A percentile compares a stretch with the other conserved stretches of the same genome.
These are phyloP conservation scores for Hippophae tibetana DNA, from an alignment of 306 rosid species.

Conservation along the genomic window DNA sequence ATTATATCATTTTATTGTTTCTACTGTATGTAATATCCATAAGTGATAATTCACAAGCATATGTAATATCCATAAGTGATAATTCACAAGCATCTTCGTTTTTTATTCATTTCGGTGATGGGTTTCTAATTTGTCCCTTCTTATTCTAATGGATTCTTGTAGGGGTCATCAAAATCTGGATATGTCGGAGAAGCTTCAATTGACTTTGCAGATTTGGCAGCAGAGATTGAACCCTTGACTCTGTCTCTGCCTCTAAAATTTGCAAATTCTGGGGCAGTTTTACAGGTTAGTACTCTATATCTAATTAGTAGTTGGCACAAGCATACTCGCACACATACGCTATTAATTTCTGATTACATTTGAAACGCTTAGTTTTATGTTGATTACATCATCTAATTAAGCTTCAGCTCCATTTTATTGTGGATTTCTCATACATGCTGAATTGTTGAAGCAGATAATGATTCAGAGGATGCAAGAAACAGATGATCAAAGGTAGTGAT, in stretches of 20 bases:
- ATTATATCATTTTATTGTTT: constrained; percentile 88
- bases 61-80: constrained; percentile 17
- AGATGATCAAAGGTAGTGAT: constrained; percentile 54
- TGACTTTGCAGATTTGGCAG: constrained; percentile 77
- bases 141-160: constrained; percentile 28
- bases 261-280: constrained; percentile 88
- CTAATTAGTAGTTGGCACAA: no score
- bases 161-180: constrained; percentile 97
- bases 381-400: background rate
- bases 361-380: no score
- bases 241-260: constrained; percentile 84
- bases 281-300: constrained; percentile 56
- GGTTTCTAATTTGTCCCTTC: constrained; percentile 15
- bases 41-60: background rate
- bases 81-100: background rate
- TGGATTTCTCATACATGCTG: constrained; percentile 22
- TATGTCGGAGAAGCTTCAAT: constrained; percentile 89
- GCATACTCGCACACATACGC: background rate
- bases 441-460: constrained; percentile 59
- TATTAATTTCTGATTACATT: no score
- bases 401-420: constrained; percentile 9
- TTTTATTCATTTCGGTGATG: constrained; percentile 4
- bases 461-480: constrained; percentile 71
- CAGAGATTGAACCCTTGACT: constrained; percentile 73
- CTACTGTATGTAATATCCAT: constrained; percentile 51